Evolutionary conservation across 2,329 filamentous ascomycete genomes (phyloP), one percentile per base, ranked within the genome.

Genomic region (Colletotrichum scovillei): DNA sequence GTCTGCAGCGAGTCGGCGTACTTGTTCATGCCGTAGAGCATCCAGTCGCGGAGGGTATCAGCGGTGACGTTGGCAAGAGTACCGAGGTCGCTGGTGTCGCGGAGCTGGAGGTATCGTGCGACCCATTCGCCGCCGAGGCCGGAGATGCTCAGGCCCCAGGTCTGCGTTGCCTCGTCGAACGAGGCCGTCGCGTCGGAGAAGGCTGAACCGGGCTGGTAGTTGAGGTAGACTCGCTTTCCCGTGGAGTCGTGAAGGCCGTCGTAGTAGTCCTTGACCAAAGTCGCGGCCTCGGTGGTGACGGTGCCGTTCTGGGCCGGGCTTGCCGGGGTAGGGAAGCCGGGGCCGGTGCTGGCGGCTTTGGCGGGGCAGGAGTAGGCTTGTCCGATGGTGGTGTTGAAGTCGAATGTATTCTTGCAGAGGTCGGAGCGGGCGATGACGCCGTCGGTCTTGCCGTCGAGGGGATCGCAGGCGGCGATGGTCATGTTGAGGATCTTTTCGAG

Each of bases 401-500:
- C 70, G 35, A 70, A 73, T 24, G 71, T 59, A 9, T 77, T 67
- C 32, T 70, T 60, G 73, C 73, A 75, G 42, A 63, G 49, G 22
- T 67, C 63, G 1, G 73, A 72, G 8, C 64, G 58, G 6, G 73
- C 55, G 55, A 90, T 82, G n/a, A 79, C 75, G 28, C 78, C 78
- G 68, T 91, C 89, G 0, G 82, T 84, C 57, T 83, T 82, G 6
- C 89, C 89, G 68, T 91, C 89, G 6, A 91, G 81, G 8, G 84
- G 80, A 74, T 91, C 89, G 63, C 89, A 91, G 46, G 85, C 85
- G 1, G 81, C 80, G 59, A 91, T 89, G 5, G 88, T 90, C 52
- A 83, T 81, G 76, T 89, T 90, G 24, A 87, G 83, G 58, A 90
- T 89, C 76, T 85, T 86, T 1, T 76, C 70, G 9, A 81, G 75